Percentiles rank a stretch among this genome's conserved stretches.
Evolutionary conservation across 164 flowering plant genomes (phyloP).

Genomic region (Magnolia kwangsiensis): DNA sequence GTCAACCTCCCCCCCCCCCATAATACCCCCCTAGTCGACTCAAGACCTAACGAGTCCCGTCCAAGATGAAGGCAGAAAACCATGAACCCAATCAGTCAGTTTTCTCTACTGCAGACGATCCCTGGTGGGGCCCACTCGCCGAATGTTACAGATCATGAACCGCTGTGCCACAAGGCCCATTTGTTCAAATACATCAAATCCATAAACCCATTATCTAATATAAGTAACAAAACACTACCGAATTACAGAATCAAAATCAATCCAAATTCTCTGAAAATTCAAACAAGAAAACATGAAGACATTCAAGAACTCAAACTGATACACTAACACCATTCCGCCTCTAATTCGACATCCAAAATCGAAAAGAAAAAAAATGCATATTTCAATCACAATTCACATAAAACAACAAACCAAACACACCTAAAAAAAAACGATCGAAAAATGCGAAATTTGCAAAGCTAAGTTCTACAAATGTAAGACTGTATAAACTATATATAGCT

Average conservation of each 20-base stretch:
- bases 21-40: no score
- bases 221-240: neutral
- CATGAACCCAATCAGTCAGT: neutral
- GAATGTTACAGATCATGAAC: neutral
- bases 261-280: no score
- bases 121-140: neutral
- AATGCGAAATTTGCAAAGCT: neutral
- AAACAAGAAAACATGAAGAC: neutral
- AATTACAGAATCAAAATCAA: neutral
- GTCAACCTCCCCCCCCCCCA: no score
- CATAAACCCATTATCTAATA: neutral
- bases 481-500: no score
- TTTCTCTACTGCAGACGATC: neutral
- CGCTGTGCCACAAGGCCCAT: neutral
- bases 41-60: no score
- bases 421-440: neutral
- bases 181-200: neutral
- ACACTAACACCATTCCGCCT: neutral
- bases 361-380: neutral
- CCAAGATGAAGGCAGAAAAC: no score
- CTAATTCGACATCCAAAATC: neutral
- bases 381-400: neutral
- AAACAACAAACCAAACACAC: neutral
- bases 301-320: neutral
- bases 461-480: neutral